Percentiles rank a stretch among this genome's conserved stretches.
Evolutionary conservation across 2,329 filamentous ascomycete species (phyloP).

Genomic region (Aspergillus novoparasiticus): DNA sequence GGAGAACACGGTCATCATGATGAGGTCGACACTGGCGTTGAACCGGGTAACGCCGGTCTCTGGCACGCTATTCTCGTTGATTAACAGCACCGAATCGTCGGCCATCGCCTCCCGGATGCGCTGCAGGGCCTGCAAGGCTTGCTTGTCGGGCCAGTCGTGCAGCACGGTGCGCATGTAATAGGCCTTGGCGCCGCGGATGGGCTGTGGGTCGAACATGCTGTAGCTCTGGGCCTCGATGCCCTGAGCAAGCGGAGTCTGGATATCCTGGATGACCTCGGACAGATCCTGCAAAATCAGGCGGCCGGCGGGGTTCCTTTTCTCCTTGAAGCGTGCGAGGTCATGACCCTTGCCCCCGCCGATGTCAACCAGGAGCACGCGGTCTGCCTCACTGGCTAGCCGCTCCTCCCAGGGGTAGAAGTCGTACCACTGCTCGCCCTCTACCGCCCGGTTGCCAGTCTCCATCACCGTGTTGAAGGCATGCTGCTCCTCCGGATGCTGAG

Average conservation of each 20-base stretch:
- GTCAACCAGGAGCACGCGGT: constrained; percentile 22
- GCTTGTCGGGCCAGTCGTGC: constrained; percentile 35
- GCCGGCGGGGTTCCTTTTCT: background rate
- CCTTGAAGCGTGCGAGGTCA: background rate
- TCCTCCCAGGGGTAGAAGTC: background rate
- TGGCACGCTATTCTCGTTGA: constrained; percentile 18
- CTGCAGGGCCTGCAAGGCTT: constrained; percentile 11
- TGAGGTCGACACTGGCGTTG: constrained; percentile 12
- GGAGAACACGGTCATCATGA: constrained; percentile 22
- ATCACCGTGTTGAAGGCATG: constrained; percentile 32
- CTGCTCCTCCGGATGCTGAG: constrained; percentile 19
- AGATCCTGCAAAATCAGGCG: constrained; percentile 8
- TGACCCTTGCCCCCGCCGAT: constrained; percentile 8
- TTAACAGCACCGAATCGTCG: constrained; percentile 15
- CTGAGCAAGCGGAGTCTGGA: constrained; percentile 15
- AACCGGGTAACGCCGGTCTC: constrained; percentile 5
- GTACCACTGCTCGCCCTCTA: background rate
- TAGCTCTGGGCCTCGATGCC: constrained; percentile 1
- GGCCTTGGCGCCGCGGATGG: constrained; percentile 42
- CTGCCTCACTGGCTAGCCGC: background rate
- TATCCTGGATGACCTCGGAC: background rate
- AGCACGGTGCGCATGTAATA: constrained; percentile 35
- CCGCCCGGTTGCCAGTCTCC: constrained; percentile 6
- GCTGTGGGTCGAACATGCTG: constrained; percentile 43
- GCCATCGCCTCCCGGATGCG: constrained; percentile 19